Conservation (phyloP, 1,284 basidiomycete genomes). For the Moniliella sp. region DNA sequence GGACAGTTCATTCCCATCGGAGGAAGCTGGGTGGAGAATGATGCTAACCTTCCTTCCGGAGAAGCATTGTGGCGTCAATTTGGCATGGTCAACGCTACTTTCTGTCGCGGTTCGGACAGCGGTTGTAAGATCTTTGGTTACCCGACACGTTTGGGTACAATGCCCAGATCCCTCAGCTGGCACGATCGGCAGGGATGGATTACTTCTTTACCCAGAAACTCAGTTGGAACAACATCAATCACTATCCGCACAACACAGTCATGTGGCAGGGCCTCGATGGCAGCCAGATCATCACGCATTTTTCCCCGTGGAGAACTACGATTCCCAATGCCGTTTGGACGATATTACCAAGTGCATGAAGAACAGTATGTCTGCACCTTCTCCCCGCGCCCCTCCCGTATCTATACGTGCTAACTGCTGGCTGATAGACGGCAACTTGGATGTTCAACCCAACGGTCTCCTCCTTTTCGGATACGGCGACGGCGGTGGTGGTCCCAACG, state of each 20-base stretch:
- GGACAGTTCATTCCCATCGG: slow-evolving; percentile 67
- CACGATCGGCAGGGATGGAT: slow-evolving; percentile 63
- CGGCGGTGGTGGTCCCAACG: slow-evolving; percentile 22
- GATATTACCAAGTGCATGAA: slow-evolving; percentile 18
- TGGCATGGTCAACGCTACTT: slow-evolving; percentile 77
- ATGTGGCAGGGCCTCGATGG: slow-evolving; percentile 94
- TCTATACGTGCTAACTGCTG: no score
- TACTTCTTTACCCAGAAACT: slow-evolving; percentile 93
- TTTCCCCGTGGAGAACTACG: slow-evolving; percentile 27
- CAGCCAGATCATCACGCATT: slow-evolving; percentile 46
- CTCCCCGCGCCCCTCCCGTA: no score
- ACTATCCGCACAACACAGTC: slow-evolving; percentile 83
- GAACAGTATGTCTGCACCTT: no score
- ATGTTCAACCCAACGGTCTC: slow-evolving; percentile 17
- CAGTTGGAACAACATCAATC: slow-evolving; percentile 41
- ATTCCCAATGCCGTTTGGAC: slow-evolving; percentile 16
- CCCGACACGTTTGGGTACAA: slow-evolving; percentile 45
- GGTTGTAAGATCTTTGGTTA: slow-evolving; percentile 40
- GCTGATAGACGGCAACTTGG: slow-evolving; percentile 21
- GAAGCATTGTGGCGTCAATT: slow-evolving; percentile 44
- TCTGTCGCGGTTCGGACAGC: slow-evolving; percentile 56
- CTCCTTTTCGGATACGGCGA: slow-evolving; percentile 24
- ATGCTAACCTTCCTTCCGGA: slow-evolving; percentile 26
- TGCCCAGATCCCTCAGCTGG: slow-evolving; percentile 53
- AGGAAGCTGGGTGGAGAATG: slow-evolving; percentile 47